phyloP scores from a whole-genome alignment of 371 early-diverging fungal species.

The Actinomortierella ambigua region DNA sequence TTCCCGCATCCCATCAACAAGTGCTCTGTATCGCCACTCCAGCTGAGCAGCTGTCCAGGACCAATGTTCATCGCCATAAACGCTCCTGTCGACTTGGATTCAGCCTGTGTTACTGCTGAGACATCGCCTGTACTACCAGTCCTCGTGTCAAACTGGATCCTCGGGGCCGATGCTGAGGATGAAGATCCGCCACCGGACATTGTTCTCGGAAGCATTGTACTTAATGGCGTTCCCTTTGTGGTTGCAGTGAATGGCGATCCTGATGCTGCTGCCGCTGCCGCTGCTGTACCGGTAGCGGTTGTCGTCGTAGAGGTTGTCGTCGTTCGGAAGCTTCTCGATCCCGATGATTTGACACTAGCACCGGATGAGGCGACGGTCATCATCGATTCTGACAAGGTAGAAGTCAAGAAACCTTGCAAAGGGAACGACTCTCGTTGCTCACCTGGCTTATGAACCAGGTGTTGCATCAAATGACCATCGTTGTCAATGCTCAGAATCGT shows the following conservation, averaged over 20 bases:
- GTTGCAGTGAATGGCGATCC: too few species aligned
- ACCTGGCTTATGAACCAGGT: constrained; percentile 35
- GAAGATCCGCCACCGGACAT: constrained; percentile 18
- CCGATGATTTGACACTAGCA: constrained; percentile 23
- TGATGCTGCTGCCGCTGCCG: too few species aligned
- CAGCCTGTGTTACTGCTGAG: background rate
- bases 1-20: constrained; percentile 44
- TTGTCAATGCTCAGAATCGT: constrained; percentile 61
- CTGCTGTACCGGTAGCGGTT: too few species aligned
- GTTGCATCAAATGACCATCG: constrained; percentile 50
- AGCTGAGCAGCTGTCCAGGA: constrained; percentile 31
- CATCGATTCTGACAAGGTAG: constrained; percentile 36
- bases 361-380: constrained; percentile 26
- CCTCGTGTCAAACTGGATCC: constrained; percentile 35
- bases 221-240: too few species aligned
- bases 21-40: constrained; percentile 44
- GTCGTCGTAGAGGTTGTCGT: too few species aligned
- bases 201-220: constrained; percentile 19
- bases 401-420: constrained; percentile 33
- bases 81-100: constrained; percentile 10
- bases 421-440: constrained; percentile 24
- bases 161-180: constrained; percentile 10
- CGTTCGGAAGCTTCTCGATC: constrained; percentile 27
- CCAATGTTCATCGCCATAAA: constrained; percentile 32
- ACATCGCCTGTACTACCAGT: constrained; percentile 11